A percentile compares a stretch with the other conserved stretches of the same genome.
Evolutionary conservation across 495 filamentous ascomycete species (phyloP).

Genomic region (Antarctomyces pellizariae): DNA sequence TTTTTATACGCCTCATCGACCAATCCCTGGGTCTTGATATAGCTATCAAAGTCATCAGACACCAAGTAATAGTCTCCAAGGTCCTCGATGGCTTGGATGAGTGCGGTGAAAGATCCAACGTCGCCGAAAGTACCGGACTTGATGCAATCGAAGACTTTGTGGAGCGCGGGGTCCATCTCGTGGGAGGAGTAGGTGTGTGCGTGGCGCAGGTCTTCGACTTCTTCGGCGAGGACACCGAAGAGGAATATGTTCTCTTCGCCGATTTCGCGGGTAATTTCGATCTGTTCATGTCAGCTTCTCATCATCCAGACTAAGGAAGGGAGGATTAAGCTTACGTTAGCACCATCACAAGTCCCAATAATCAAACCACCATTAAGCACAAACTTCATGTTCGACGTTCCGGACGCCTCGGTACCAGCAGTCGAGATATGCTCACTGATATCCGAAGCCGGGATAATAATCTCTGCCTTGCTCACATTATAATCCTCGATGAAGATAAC

Average conservation of each 20-base stretch:
- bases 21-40: slow-evolving; percentile 67
- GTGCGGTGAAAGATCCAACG: slow-evolving; percentile 44
- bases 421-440: slow-evolving; percentile 98
- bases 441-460: slow-evolving; percentile 84
- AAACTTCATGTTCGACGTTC: slow-evolving; percentile 89
- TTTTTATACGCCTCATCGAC: slow-evolving; percentile 81
- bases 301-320: background rate
- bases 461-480: slow-evolving; percentile 97
- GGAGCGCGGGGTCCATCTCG: slow-evolving; percentile 49
- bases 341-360: slow-evolving; percentile 93
- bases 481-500: slow-evolving; percentile 96
- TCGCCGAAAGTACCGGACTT: slow-evolving; percentile 56
- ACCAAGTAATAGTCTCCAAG: slow-evolving; percentile 97
- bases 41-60: slow-evolving; percentile 86
- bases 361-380: slow-evolving; percentile 91
- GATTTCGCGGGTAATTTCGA: slow-evolving; percentile 94
- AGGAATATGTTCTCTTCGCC: slow-evolving; percentile 95
- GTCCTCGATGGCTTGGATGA: slow-evolving; percentile 62
- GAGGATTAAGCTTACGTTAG: slow-evolving; percentile 44
- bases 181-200: slow-evolving; percentile 64
- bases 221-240: slow-evolving; percentile 87
- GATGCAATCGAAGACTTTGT: slow-evolving; percentile 65
- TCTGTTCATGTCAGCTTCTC: slow-evolving; percentile 21
- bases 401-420: slow-evolving; percentile 64
- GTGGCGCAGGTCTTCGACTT: slow-evolving; percentile 91